Evolutionary conservation across 352 stramenopile species (phyloP).

Genomic region (Globisporangium okanoganense): DNA sequence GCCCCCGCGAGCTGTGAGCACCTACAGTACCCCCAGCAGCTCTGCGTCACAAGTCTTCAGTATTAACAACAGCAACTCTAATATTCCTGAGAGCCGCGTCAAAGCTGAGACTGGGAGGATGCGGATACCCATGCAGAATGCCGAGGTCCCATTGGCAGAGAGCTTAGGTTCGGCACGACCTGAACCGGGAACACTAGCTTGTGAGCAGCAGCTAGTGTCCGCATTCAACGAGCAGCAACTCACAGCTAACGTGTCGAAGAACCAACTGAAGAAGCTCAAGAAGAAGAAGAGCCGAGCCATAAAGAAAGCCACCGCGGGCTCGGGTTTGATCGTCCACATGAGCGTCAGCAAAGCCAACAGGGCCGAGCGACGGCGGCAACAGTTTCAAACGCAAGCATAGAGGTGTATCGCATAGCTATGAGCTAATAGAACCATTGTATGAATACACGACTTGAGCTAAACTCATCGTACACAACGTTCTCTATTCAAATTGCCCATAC

Average conservation of each 20-base stretch:
- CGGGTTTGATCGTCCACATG: background rate
- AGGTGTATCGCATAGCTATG: background rate
- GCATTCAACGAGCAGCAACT: background rate
- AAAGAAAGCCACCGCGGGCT: background rate
- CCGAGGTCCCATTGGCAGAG: background rate
- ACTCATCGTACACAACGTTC: background rate
- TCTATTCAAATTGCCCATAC: background rate
- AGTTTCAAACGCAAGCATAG: background rate
- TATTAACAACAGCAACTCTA: background rate
- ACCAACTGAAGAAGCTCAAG: conserved; percentile 1
- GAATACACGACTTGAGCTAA: background rate
- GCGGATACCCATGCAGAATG: background rate
- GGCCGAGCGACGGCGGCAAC: background rate
- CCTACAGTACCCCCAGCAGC: background rate
- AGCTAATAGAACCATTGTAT: background rate
- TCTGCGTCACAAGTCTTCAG: background rate
- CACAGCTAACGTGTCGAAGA: background rate
- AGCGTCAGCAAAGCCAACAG: background rate
- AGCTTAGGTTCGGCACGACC: background rate
- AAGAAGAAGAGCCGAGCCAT: background rate
- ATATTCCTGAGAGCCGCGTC: background rate
- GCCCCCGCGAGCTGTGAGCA: background rate
- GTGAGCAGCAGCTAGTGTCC: background rate
- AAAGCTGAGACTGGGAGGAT: background rate
- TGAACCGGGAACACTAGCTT: background rate